Evolutionary conservation across 2,329 filamentous ascomycete species (phyloP).

Genomic region (Talaromyces verruculosus): DNA sequence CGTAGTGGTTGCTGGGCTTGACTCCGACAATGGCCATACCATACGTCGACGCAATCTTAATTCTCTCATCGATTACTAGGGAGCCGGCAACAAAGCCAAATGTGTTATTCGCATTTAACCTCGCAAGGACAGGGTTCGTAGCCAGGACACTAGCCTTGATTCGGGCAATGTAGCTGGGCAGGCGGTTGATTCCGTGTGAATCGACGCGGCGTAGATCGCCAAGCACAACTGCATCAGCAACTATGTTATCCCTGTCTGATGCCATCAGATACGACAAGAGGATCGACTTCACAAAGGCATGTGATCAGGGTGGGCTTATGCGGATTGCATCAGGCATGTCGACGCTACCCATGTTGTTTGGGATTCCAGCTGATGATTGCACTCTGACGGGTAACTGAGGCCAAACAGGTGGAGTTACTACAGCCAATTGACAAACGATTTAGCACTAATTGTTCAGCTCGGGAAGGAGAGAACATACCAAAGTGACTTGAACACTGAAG

Average conservation of each 20-base stretch:
- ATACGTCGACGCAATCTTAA: slow-evolving; percentile 61
- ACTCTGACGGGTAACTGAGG: not conserved
- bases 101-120: slow-evolving; percentile 66
- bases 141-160: slow-evolving; percentile 67
- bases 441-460: not conserved
- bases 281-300: not conserved
- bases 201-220: slow-evolving; percentile 78
- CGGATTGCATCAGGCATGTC: not conserved
- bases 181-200: slow-evolving; percentile 74
- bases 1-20: slow-evolving; percentile 77
- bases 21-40: slow-evolving; percentile 75
- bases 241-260: slow-evolving; percentile 57
- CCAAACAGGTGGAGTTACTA: not conserved
- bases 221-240: slow-evolving; percentile 67
- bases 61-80: slow-evolving; percentile 64
- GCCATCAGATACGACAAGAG: slow-evolving; percentile 55
- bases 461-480: not conserved
- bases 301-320: not conserved
- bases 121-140: slow-evolving; percentile 40
- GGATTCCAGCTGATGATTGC: not conserved
- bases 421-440: not conserved
- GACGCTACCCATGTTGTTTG: not conserved
- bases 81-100: slow-evolving; percentile 74
- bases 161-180: slow-evolving; percentile 73
- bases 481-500: not conserved